A percentile compares a stretch with the other conserved stretches of the same genome.
Evolutionary conservation across 176 grass and related monocot genomes (phyloP).

Genomic region (Cenchrus americanus): DNA sequence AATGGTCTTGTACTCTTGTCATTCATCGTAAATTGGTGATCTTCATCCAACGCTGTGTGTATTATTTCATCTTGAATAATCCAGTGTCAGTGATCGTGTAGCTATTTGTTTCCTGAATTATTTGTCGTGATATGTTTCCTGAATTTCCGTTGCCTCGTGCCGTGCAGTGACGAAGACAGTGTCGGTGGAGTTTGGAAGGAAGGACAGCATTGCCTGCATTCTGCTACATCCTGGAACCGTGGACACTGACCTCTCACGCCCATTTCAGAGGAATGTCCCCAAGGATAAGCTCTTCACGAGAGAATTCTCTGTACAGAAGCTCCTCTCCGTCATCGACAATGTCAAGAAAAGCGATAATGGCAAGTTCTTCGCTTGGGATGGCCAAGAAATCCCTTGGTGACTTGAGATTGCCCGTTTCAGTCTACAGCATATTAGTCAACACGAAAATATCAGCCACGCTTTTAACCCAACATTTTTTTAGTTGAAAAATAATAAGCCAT

Average conservation of each 20-base stretch:
- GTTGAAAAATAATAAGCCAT: too few species aligned
- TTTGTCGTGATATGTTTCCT: neutral
- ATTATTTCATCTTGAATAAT: neutral
- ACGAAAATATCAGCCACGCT: neutral
- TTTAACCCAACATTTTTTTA: neutral
- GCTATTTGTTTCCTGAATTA: neutral
- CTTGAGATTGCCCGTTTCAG: neutral
- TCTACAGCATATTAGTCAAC: neutral
- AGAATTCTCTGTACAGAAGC: slow-evolving; percentile 77
- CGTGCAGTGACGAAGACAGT: slow-evolving; percentile 83
- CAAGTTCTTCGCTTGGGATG: slow-evolving; percentile 95
- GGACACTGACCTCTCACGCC: slow-evolving; percentile 80
- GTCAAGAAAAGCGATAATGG: slow-evolving; percentile 74
- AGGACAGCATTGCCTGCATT: slow-evolving; percentile 77
- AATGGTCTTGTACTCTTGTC: neutral
- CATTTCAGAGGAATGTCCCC: slow-evolving; percentile 79
- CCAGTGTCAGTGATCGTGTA: neutral
- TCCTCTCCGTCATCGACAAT: slow-evolving; percentile 64
- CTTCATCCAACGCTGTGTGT: neutral
- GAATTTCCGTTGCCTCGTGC: neutral
- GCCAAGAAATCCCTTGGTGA: slow-evolving; percentile 79
- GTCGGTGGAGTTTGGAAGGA: slow-evolving; percentile 75
- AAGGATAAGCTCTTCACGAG: slow-evolving; percentile 76
- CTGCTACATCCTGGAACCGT: slow-evolving; percentile 91
- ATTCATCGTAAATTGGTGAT: neutral